These are phyloP conservation scores for Mycena rosella DNA, from an alignment of 768 basidiomycete genomes.

Conservation along the genomic window DNA sequence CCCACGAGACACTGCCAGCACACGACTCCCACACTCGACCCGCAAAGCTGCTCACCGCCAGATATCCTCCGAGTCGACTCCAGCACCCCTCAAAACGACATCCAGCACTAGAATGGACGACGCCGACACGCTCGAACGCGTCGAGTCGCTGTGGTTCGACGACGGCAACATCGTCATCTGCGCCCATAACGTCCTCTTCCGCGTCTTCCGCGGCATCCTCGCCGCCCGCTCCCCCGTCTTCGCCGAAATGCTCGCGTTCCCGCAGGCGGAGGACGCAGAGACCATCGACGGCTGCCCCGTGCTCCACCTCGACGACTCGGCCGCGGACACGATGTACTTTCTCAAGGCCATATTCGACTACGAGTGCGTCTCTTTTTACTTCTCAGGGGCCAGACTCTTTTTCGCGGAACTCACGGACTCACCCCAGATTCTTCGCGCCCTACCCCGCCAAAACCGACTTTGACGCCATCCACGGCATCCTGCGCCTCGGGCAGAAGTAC, in stretches of 20 bases:
- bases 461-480: constrained; percentile 35
- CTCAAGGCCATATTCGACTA: constrained; percentile 37
- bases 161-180: constrained; percentile 35
- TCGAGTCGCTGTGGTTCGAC: constrained; percentile 32
- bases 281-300: constrained; percentile 32
- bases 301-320: constrained; percentile 33
- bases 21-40: too few species aligned
- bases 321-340: constrained; percentile 37
- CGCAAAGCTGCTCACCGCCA: too few species aligned
- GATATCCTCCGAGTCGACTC: too few species aligned
- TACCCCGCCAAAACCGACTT: constrained; percentile 35
- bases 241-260: constrained; percentile 30
- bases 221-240: constrained; percentile 32
- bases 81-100: too few species aligned
- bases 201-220: constrained; percentile 34
- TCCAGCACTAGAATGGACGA: too few species aligned
- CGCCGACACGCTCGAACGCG: constrained; percentile 22
- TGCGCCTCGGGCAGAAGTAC: constrained; percentile 35
- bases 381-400: too few species aligned
- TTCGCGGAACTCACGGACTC: not conserved
- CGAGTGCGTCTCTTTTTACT: constrained; percentile 27
- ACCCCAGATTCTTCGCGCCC: constrained; percentile 35
- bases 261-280: constrained; percentile 25
- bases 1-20: too few species aligned
- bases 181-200: constrained; percentile 32